These are phyloP conservation scores for Jacaranda copaia DNA, from an alignment of 257 asterid species.

Conservation along the genomic window DNA sequence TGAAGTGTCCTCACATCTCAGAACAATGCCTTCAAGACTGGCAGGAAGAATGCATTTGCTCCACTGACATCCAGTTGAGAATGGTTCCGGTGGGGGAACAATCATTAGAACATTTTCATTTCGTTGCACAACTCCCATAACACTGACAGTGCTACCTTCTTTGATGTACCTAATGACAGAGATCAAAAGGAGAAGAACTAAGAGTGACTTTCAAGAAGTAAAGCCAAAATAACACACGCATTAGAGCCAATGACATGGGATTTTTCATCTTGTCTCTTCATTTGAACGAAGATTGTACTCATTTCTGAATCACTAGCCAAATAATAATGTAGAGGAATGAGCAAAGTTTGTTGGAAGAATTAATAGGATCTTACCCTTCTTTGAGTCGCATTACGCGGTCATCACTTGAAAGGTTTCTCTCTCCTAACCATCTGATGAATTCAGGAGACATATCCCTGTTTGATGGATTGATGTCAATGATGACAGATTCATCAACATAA, in stretches of 20 bases:
- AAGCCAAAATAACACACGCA: not conserved
- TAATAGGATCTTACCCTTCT: conserved; percentile 60
- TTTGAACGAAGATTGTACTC: not conserved
- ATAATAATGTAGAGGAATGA: not conserved
- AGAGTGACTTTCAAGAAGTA: conserved; percentile 7
- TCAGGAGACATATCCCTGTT: conserved; percentile 66
- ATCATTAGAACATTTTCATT: conserved; percentile 74
- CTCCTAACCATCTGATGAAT: conserved; percentile 63
- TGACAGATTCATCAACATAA: conserved; percentile 66
- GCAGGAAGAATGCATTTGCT: conserved; percentile 74
- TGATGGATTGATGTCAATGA: conserved; percentile 60
- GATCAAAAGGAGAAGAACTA: not conserved
- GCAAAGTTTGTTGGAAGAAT: not conserved
- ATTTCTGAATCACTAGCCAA: not conserved
- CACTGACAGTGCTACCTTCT: conserved; percentile 78
- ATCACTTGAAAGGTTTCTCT: conserved; percentile 65
- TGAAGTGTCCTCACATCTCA: conserved; percentile 72
- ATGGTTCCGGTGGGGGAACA: conserved; percentile 71
- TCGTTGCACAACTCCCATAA: conserved; percentile 78
- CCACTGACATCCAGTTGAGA: conserved; percentile 76
- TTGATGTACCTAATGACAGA: conserved; percentile 53
- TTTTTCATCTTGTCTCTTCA: conserved; percentile 1
- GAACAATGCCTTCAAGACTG: conserved; percentile 68
- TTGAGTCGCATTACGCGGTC: conserved; percentile 69
- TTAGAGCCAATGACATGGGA: not conserved